Conservation (phyloP, 768 basidiomycete genomes). For the Boletus eberwhitei region DNA sequence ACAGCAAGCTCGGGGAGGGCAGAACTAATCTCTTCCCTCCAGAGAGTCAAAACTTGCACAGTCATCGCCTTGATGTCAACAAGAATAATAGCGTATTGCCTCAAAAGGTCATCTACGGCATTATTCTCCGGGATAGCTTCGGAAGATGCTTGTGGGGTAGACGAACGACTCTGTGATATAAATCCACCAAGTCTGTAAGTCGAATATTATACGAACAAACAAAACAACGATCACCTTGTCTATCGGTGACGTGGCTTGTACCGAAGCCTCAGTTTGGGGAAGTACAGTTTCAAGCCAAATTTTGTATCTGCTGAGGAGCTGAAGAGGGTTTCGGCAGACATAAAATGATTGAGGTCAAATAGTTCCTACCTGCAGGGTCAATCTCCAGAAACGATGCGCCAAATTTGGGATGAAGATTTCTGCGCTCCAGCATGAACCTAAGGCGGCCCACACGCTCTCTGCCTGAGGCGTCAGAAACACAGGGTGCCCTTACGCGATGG, state of each 20-base stretch:
- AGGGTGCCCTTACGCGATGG: slow-evolving; percentile 20
- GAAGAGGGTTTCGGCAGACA: slow-evolving; percentile 3
- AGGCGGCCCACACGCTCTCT: slow-evolving; percentile 64
- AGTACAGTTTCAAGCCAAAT: slow-evolving; percentile 69
- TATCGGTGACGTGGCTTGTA: slow-evolving; percentile 33
- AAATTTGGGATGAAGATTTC: slow-evolving; percentile 84
- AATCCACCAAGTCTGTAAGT: slow-evolving; percentile 9
- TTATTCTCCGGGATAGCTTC: slow-evolving; percentile 54
- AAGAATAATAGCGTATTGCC: slow-evolving; percentile 63
- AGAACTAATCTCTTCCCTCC: slow-evolving; percentile 62
- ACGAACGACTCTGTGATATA: slow-evolving; percentile 40
- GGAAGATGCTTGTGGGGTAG: slow-evolving; percentile 47
- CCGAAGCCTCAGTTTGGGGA: slow-evolving; percentile 39
- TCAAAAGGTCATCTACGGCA: slow-evolving; percentile 63
- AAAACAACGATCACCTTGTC: slow-evolving; percentile 34
- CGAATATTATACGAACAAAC: neutral
- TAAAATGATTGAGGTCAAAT: neutral
- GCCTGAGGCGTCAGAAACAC: slow-evolving; percentile 62
- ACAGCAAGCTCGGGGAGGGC: slow-evolving; percentile 50
- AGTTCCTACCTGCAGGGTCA: slow-evolving; percentile 75
- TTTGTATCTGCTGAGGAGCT: slow-evolving; percentile 80
- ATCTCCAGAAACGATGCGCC: slow-evolving; percentile 82
- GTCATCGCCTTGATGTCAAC: slow-evolving; percentile 64
- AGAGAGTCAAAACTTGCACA: slow-evolving; percentile 51
- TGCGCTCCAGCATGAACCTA: slow-evolving; percentile 81